Conservation (phyloP, 148 eudicot genomes). For the Fagopyrum homotropicum region DNA sequence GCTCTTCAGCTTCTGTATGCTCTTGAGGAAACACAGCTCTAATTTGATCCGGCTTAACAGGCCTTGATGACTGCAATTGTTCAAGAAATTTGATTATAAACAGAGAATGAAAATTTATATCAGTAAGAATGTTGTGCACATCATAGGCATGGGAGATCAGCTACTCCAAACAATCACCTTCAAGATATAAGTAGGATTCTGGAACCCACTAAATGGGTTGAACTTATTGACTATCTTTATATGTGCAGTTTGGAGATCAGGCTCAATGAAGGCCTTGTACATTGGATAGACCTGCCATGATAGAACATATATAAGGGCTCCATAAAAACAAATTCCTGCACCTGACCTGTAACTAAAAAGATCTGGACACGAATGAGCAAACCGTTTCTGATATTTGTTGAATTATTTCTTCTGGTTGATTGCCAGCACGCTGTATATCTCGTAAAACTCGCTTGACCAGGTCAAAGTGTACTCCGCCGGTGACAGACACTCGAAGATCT, state of each 20-base stretch:
- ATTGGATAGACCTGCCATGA: constrained; percentile 12
- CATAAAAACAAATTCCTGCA: not conserved
- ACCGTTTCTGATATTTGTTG: constrained; percentile 76
- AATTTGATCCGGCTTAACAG: constrained; percentile 46
- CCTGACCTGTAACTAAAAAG: not conserved
- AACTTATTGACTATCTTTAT: constrained; percentile 34
- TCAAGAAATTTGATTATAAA: not conserved
- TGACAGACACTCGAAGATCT: constrained; percentile 67
- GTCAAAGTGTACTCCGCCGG: constrained; percentile 69
- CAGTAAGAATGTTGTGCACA: not conserved
- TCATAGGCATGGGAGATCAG: not conserved
- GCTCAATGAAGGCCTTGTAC: constrained; percentile 15
- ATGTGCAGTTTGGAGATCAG: constrained; percentile 31
- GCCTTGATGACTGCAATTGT: constrained; percentile 39
- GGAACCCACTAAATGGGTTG: constrained; percentile 13
- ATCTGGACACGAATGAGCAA: constrained; percentile 16
- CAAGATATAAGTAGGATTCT: constrained; percentile 14
- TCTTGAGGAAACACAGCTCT: constrained; percentile 39
- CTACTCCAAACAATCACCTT: not conserved
- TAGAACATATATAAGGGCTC: not conserved
- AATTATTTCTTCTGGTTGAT: constrained; percentile 65
- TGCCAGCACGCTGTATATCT: constrained; percentile 70
- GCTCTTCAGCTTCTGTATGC: constrained; percentile 32
- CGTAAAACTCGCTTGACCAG: constrained; percentile 62
- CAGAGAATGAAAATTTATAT: not conserved